These are phyloP conservation scores for Cryptococcus sp. DNA, from an alignment of 1,284 basidiomycete species.

Conservation along the genomic window DNA sequence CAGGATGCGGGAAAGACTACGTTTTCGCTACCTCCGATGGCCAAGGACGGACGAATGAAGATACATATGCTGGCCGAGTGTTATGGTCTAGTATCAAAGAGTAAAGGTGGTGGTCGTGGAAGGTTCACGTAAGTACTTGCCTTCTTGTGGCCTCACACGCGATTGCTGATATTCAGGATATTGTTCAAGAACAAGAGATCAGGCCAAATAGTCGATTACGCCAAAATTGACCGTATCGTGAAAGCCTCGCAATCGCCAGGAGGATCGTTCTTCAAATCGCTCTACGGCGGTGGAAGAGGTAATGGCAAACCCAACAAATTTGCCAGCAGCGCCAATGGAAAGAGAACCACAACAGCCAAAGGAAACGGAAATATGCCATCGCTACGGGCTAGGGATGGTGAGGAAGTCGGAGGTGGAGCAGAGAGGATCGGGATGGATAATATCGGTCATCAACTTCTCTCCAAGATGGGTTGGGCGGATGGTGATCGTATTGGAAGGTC, in stretches of 20 bases:
- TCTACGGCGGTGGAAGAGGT: constrained; percentile 23
- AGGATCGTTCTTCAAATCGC: constrained; percentile 43
- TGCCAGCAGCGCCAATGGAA: background rate
- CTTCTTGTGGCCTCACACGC: background rate
- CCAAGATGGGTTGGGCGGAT: constrained; percentile 48
- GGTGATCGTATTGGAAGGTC: constrained; percentile 43
- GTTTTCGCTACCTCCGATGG: constrained; percentile 70
- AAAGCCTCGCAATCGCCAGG: constrained; percentile 24
- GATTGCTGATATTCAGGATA: constrained; percentile 47
- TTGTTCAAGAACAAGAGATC: constrained; percentile 63
- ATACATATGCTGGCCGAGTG: constrained; percentile 72
- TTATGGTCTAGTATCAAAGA: constrained; percentile 71
- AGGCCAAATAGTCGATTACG: constrained; percentile 57
- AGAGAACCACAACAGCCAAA: constrained; percentile 3
- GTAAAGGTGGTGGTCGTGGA: constrained; percentile 61
- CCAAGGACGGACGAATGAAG: constrained; percentile 62
- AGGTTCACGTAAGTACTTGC: constrained; percentile 51
- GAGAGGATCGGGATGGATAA: constrained; percentile 45
- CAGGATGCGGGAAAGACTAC: constrained; percentile 53
- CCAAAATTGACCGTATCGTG: constrained; percentile 58
- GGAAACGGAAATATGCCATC: constrained; percentile 13
- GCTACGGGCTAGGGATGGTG: constrained; percentile 41
- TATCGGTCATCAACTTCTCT: constrained; percentile 46
- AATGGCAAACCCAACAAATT: constrained; percentile 9
- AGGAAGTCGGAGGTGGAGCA: constrained; percentile 44